Evolutionary conservation across 2,329 filamentous ascomycete genomes (phyloP).

Genomic region (Neonectria faginata): DNA sequence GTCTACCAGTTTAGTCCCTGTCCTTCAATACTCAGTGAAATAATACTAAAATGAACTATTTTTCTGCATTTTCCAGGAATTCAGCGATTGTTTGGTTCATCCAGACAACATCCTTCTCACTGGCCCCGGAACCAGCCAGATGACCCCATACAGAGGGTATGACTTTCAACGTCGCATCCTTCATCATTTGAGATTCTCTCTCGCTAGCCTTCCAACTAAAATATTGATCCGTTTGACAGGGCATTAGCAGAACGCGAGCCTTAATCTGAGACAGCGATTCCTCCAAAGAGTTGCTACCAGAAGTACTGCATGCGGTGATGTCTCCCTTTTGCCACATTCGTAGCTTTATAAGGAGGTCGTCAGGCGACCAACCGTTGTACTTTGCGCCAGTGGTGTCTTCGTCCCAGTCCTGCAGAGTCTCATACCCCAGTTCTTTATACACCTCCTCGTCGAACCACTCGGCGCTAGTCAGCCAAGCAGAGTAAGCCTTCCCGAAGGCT

Average conservation of each 20-base stretch:
- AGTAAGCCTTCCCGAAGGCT: conserved; percentile 60
- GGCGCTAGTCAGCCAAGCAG: conserved; percentile 59
- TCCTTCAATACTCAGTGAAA: not conserved
- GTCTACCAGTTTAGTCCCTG: not conserved
- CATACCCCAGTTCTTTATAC: conserved; percentile 52
- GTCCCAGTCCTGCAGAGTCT: conserved; percentile 54
- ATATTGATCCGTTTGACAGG: conserved; percentile 73
- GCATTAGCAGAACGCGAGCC: conserved; percentile 71
- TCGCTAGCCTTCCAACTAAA: conserved; percentile 61
- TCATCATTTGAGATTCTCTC: conserved; percentile 47
- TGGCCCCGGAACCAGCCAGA: conserved; percentile 49
- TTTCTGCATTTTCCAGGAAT: conserved; percentile 37
- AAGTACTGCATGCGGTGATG: conserved; percentile 40
- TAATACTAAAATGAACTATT: not conserved
- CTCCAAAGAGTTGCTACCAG: conserved; percentile 53
- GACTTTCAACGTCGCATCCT: conserved; percentile 45
- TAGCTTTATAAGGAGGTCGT: conserved; percentile 56
- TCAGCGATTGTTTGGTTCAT: conserved; percentile 47
- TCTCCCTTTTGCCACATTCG: conserved; percentile 60
- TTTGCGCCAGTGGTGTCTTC: conserved; percentile 43
- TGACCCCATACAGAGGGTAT: conserved; percentile 55
- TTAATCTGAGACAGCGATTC: conserved; percentile 69
- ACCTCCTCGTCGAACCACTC: conserved; percentile 58
- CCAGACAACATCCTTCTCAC: conserved; percentile 46
- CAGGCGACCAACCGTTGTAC: conserved; percentile 56